Evolutionary conservation across 2,329 filamentous ascomycete species (phyloP).

Genomic region (Trichoderma arundinaceum): DNA sequence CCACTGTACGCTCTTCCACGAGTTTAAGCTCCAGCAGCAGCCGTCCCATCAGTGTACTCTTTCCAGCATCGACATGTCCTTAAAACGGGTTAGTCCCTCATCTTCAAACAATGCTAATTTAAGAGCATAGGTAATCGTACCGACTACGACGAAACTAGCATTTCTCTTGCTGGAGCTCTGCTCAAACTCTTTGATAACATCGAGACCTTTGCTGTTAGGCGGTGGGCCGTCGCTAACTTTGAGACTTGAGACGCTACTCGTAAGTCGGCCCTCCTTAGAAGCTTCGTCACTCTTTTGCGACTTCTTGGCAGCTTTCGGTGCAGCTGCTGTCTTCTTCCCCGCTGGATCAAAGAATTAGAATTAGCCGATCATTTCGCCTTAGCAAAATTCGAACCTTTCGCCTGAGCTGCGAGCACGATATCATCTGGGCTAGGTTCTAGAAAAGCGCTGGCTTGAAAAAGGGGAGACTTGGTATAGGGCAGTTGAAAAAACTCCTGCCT

Average conservation of each 20-base stretch:
- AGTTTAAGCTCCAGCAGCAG: constrained; percentile 86
- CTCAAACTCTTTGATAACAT: constrained; percentile 82
- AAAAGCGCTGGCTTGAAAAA: constrained; percentile 68
- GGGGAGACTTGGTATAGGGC: constrained; percentile 57
- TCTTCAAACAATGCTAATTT: not conserved
- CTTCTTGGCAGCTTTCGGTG: constrained; percentile 42
- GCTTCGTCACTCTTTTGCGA: constrained; percentile 46
- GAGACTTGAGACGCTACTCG: constrained; percentile 43
- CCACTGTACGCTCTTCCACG: constrained; percentile 84
- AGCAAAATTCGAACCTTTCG: constrained; percentile 76
- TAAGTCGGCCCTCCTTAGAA: constrained; percentile 37
- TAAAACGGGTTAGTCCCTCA: constrained; percentile 33
- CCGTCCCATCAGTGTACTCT: constrained; percentile 97
- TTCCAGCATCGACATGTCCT: constrained; percentile 97
- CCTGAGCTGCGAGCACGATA: constrained; percentile 83
- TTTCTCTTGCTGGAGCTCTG: constrained; percentile 77
- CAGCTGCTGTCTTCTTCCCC: constrained; percentile 55
- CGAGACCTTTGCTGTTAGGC: constrained; percentile 76
- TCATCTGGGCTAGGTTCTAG: constrained; percentile 90
- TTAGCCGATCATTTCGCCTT: constrained; percentile 56
- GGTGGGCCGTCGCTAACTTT: constrained; percentile 60
- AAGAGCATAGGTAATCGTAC: constrained; percentile 54
- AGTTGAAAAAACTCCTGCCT: constrained; percentile 48
- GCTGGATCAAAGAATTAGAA: constrained; percentile 60
- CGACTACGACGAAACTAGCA: constrained; percentile 91